Conservation (phyloP, 2,329 filamentous ascomycete species). For the Leptodontidium sp. region DNA sequence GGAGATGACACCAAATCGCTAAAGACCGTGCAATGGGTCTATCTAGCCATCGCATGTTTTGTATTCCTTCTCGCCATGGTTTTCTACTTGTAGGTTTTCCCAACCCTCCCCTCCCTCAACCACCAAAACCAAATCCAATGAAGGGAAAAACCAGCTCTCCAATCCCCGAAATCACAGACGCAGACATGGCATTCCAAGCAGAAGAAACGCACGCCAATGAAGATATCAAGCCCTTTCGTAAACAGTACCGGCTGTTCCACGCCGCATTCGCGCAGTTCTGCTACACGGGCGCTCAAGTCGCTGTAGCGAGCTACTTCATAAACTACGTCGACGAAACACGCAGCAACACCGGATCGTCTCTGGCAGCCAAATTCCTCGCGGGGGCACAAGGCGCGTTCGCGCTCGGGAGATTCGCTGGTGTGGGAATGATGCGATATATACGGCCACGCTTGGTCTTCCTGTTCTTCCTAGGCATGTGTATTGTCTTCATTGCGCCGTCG, state of each 20-base stretch:
- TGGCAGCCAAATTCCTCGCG: constrained; percentile 58
- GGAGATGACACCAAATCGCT: constrained; percentile 58
- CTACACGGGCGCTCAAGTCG: constrained; percentile 67
- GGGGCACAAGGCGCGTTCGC: constrained; percentile 64
- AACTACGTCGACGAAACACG: constrained; percentile 56
- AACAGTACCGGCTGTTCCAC: constrained; percentile 68
- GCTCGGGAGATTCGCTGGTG: constrained; percentile 59
- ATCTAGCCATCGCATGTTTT: constrained; percentile 68
- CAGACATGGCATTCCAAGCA: constrained; percentile 61
- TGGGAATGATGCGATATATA: constrained; percentile 58
- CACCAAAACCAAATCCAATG: neutral
- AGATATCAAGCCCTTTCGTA: constrained; percentile 60
- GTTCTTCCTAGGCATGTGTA: constrained; percentile 53
- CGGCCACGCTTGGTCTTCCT: constrained; percentile 60
- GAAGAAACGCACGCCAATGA: constrained; percentile 50
- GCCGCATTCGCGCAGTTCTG: constrained; percentile 69
- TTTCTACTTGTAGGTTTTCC: constrained; percentile 64
- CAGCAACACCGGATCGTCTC: constrained; percentile 45
- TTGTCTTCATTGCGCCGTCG: constrained; percentile 58
- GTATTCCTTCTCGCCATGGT: constrained; percentile 63
- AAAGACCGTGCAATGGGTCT: constrained; percentile 70
- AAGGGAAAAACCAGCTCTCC: constrained; percentile 37
- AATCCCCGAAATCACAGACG: constrained; percentile 63
- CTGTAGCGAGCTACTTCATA: constrained; percentile 63
- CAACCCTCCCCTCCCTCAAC: no score